Evolutionary conservation across 2,329 filamentous ascomycete species (phyloP), one percentile per base, ranked within the genome.

Genomic region (Lasiodiplodia gonubiensis): DNA sequence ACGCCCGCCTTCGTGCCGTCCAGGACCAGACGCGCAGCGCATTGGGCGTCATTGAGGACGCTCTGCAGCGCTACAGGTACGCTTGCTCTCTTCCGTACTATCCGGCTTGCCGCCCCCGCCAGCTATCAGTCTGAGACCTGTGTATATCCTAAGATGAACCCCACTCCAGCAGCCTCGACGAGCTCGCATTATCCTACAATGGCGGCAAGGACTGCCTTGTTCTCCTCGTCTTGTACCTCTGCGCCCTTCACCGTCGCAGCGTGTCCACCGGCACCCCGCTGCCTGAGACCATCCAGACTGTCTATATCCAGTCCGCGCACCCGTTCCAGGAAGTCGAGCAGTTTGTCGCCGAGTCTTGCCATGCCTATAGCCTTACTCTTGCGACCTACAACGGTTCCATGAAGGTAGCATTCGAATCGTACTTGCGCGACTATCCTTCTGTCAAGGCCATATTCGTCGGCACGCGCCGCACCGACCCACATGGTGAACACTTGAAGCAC

Each of bases 161-260:
- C 48, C 25, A 49, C 42, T 59, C 39, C 65, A 53, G 69, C 73
- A 95, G 92, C 68, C 86, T 91, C 70, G 85, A 90, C 68, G 86
- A 96, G 76, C 86, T 98, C 69, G 93, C 94, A 5, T 85, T 98
- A 70, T 97, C 94, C 67, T 99, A 97, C 81, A 99, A 99, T 74
- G 95, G 95, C 76, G 95, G 95, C 69, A 99, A 99, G 80, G 95
- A 98, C 84, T 98, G 94, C 75, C 90, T 98, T 21, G 94, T 98
- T 64, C 88, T 98, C 21, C 85, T 98, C 7, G 86, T 97, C 74
- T 84, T 98, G 71, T 92, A 97, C 75, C 89, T 98, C 71, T 89
- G 90, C 69, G 84, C 84, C 23, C 79, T 89, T 1, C 81, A 84
- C 72, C 74, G 72, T 42, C 75, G 77, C 52, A 73, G 72, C 64